Conservation (phyloP, 164 flowering plant genomes). For the Annona cherimola region DNA sequence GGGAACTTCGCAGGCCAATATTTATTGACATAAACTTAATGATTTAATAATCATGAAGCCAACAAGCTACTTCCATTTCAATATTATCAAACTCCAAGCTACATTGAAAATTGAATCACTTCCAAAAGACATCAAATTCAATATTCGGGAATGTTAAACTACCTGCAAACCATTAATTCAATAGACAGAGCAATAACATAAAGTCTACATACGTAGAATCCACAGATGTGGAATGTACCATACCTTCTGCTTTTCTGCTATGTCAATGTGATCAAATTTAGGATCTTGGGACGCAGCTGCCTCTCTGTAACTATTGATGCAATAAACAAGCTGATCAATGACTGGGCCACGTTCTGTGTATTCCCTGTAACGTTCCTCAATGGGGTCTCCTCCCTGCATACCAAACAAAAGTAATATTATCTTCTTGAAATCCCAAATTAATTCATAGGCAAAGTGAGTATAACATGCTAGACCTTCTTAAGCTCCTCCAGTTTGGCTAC, state of each 20-base stretch:
- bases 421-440: background rate
- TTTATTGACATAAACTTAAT: too few species aligned
- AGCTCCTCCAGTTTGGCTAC: conserved; percentile 96
- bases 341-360: conserved; percentile 60
- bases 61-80: too few species aligned
- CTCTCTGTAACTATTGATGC: conserved; percentile 83
- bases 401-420: background rate
- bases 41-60: too few species aligned
- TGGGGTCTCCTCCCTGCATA: conserved; percentile 87
- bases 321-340: conserved; percentile 61
- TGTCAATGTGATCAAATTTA: conserved; percentile 89
- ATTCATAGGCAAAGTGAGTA: background rate
- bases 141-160: too few species aligned
- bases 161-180: too few species aligned
- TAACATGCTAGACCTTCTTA: conserved; percentile 46
- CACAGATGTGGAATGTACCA: background rate
- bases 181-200: too few species aligned
- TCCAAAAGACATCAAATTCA: too few species aligned
- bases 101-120: too few species aligned
- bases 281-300: conserved; percentile 81
- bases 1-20: too few species aligned
- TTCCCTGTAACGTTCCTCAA: conserved; percentile 83
- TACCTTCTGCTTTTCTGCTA: conserved; percentile 89
- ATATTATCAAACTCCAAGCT: too few species aligned
- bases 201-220: background rate